Base-by-base conservation (phyloP, 2,329 filamentous ascomycete genomes). In the Neonectria coccinea region DNA sequence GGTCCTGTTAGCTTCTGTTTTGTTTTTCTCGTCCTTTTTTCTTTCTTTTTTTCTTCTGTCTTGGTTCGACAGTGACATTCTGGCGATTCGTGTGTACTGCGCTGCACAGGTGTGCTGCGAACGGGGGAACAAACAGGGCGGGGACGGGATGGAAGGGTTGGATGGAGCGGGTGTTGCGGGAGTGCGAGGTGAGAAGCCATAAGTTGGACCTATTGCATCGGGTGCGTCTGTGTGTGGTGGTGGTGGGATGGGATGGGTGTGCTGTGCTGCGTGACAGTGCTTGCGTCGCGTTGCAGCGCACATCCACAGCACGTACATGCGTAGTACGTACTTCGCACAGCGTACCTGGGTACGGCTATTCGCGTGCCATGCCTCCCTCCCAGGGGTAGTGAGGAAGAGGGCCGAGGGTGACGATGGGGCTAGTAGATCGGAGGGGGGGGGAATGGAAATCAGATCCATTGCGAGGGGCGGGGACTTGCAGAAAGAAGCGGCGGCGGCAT, bases 381-480 rank as follows among this genome's bases (percentile, higher is more conserved):
- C 39, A 42, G 39, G 39, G 39, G 39, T 42, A 22, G 22, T 25
- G 33, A 50, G 48, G 48, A 52, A 27, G 56, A 51, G 56, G 25
- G 20, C 42, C 33, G 56, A 51, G 56, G 25, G 29, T 31, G 36
- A 25, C 16, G 47, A 59, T 52, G 56, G 48, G 56, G 39, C 56
- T 52, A 59, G 47, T 44, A 48, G 56, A 59, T 59, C 56, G 53
- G 41, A 50, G 48, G 31, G 18, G 44, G 48, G 31, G 18, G 44
- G 41, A 41, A 48, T 39, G 57, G 41, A 50, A 58, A 54, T 47
- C 48, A 53, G 57, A 54, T 25, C 25, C 25, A 25, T 6, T 60
- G 57, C 52, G 33, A 48, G 41, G 53, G 48, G 31, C 47, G 47
- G 39, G 56, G 56, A 33, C 39, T 53, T 59, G 39, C 27, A 45